These are phyloP conservation scores for Pseudocercospora crystallina DNA, from an alignment of 2,329 filamentous ascomycete species.

Conservation along the genomic window DNA sequence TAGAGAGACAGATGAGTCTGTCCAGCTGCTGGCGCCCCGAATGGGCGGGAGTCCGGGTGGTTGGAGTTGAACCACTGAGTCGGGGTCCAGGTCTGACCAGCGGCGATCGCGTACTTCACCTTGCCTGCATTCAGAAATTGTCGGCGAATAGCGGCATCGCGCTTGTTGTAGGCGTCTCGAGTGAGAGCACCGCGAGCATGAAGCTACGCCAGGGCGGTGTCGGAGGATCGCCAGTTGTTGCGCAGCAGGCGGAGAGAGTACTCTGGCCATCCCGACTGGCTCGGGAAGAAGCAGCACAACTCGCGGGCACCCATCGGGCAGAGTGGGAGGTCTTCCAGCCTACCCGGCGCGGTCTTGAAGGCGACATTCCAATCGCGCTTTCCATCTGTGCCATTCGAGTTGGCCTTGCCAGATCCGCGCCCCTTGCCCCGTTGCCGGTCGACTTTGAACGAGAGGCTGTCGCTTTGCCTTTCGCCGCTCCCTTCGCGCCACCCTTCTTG, in stretches of 20 bases:
- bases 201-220: neutral
- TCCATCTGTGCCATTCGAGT: too few relatives aligned
- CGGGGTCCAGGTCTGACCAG: neutral
- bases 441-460: too few relatives aligned
- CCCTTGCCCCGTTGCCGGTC: too few relatives aligned
- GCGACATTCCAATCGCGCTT: too few relatives aligned
- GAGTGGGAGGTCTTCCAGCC: too few relatives aligned
- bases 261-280: neutral
- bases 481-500: too few relatives aligned
- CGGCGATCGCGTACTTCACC: neutral
- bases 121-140: neutral
- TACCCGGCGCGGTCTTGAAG: too few relatives aligned
- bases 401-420: too few relatives aligned
- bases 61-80: neutral
- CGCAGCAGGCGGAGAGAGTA: slow-evolving; percentile 1
- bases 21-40: neutral
- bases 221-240: neutral
- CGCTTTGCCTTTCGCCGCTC: too few relatives aligned
- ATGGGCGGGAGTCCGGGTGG: neutral
- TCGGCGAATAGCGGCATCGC: slow-evolving; percentile 1
- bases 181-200: neutral
- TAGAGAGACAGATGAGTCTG: neutral
- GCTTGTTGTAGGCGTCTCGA: neutral
- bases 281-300: neutral
- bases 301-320: neutral